phyloP scores from a whole-genome alignment of 768 basidiomycete species.

The Lepiota subincarnata region DNA sequence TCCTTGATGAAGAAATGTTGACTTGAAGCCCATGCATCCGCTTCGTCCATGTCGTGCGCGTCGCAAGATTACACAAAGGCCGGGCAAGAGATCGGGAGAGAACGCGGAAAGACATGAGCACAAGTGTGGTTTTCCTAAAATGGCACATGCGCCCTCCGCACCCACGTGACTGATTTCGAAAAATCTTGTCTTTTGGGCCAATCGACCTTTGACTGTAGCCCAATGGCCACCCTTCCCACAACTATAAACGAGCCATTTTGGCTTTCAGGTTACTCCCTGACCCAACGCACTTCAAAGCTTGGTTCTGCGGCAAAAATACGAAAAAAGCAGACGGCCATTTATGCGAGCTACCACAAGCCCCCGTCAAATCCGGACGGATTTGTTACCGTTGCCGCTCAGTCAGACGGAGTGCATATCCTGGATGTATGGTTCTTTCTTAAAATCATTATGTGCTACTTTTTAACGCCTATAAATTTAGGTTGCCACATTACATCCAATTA shows the following conservation, averaged over 20 bases:
- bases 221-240: conserved; percentile 1
- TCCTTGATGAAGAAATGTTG: conserved; percentile 4
- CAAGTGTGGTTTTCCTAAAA: neutral
- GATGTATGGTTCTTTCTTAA: conserved; percentile 41
- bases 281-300: conserved; percentile 11
- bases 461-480: conserved; percentile 33
- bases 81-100: conserved; percentile 1
- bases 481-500: conserved; percentile 57
- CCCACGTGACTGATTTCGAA: conserved; percentile 12
- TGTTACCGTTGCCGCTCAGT: conserved; percentile 65
- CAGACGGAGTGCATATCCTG: conserved; percentile 71
- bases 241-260: conserved; percentile 35
- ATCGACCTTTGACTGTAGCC: neutral
- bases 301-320: conserved; percentile 15
- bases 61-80: neutral
- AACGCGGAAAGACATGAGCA: conserved; percentile 7
- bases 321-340: conserved; percentile 13
- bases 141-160: neutral
- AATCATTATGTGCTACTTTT: neutral
- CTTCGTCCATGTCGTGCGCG: neutral
- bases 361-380: conserved; percentile 41
- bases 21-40: neutral
- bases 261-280: conserved; percentile 31
- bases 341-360: conserved; percentile 12
- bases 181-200: neutral